Evolutionary conservation across 805 yeast genomes (phyloP), one percentile per base, ranked within the genome.

Genomic region (Starmerella stellata): DNA sequence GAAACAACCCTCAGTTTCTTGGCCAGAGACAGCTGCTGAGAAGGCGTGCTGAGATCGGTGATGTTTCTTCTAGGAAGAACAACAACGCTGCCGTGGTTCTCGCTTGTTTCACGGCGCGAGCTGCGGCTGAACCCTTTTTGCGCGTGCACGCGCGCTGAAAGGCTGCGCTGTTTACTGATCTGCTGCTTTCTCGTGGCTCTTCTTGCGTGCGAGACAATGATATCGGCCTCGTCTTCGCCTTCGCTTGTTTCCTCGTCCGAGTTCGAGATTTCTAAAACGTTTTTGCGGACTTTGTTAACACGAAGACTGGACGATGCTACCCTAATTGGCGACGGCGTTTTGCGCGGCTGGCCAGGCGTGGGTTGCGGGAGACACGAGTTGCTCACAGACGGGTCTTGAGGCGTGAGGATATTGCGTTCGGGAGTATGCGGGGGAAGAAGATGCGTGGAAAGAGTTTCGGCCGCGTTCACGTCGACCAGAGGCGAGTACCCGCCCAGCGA

Each of bases 301-400:
- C 8, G 11, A 5, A 15, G 14, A 13, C 5, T 13, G 14, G 32
- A 29, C 16, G 32, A 8, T 8, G 16, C 11, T 43, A 38, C 39
- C 14, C 36, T 42, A 21, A 38, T 35, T 13, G 44, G 47, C 20
- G 46, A 47, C 14, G 53, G 50, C 17, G 47, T 37, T 37, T 87
- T 87, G 53, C 95, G 70, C 30, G 98, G 98, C 59, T 90, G 98
- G 2, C 96, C 98, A 0, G 98, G 98, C 2, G 95, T 81, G 37
- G 81, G 81, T 47, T 70, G 69, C 4, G 96, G 98, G 16, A 90
- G 83, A 0, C 90, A 90, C 29, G 74, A 70, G 50, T 70, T 78
- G 24, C 72, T 69, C 49, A 75, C 73, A 38, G 75, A 70, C 24
- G 65, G 63, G 27, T 78, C 71, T 5, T 43, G 39, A 13, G 46